A percentile compares a stretch with the other conserved stretches of the same genome.
phyloP scores from a whole-genome alignment of 257 asterid species.

The Nyctanthes arbortristis region DNA sequence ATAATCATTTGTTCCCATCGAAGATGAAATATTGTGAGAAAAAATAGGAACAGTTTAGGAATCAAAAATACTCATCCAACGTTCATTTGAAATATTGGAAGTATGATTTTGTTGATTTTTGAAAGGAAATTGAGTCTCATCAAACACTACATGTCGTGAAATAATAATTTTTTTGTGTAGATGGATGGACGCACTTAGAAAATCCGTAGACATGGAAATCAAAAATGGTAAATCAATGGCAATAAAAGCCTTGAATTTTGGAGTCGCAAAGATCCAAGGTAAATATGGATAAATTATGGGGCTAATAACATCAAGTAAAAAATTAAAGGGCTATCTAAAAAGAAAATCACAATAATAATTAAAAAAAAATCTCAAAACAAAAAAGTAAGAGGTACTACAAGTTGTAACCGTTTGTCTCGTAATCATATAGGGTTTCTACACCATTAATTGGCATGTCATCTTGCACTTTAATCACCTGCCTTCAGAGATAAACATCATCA shows the following conservation, averaged over 20 bases:
- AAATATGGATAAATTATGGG: no score
- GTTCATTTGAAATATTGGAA: neutral
- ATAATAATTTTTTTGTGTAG: neutral
- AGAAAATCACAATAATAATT: no score
- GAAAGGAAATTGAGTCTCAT: neutral
- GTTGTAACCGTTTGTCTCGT: no score
- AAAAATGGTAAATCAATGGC: no score
- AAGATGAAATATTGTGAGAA: neutral
- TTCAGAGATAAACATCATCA: conserved; percentile 17
- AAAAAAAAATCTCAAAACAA: no score
- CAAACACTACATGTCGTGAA: neutral
- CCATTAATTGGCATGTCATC: conserved; percentile 83
- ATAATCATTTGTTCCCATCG: neutral
- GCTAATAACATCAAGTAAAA: no score
- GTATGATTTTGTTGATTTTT: no score
- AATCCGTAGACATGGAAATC: no score
- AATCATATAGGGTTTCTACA: conserved; percentile 82
- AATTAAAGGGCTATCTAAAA: no score
- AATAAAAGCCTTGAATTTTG: no score
- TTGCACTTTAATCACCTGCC: conserved; percentile 99
- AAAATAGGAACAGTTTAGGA: neutral
- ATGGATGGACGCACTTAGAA: neutral
- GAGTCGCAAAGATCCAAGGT: no score
- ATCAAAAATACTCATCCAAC: neutral
- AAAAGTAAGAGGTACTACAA: no score